Base-by-base conservation (phyloP, 768 basidiomycete genomes). In the Cystobasidium ongulense region DNA sequence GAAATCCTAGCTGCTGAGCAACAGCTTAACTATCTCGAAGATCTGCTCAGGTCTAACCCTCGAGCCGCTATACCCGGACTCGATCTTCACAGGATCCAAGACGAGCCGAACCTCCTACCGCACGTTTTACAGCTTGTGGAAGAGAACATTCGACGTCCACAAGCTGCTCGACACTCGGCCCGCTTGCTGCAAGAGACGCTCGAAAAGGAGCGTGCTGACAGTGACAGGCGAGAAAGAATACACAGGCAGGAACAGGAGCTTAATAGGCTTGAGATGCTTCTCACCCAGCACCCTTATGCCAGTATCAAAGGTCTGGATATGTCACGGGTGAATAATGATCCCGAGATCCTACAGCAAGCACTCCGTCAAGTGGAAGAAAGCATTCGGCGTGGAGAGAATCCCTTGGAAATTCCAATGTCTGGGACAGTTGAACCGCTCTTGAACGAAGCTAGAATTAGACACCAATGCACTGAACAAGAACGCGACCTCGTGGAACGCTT, bases 291-390 rank as follows among this genome's bases (percentile, higher is more conserved):
- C 39, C 63, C 63, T 11, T 35, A 64, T 3, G 63, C 63, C 39
- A 36, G 10, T 15, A 64, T 64, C 63, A 38, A 64, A 46, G 63
- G 63, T 25, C 39, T 64, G 63, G 63, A 64, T 27, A 64, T 64
- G 63, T 31, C 23, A 10, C 11, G 29, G 36, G 21, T 64, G 36
- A 41, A 35, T 11, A 10, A 7, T 39, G 63, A 64, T 23, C 63
- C 63, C 13, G 36, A 27, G 4, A 31, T 64, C 18, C 63, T 64
- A n/a, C 36, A 64, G 15, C 11, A 64, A 36, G 63, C 63, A 13
- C 23, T 64, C 1, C 33, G 38, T 3, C 35, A 38, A 27, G 63
- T 64, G 27, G 63, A 64, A 46, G 31, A 5, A 25, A 4, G 25
- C 63, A 64, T 64, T 27, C 63, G 23, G 33, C 35, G 11, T 5